phyloP scores from a whole-genome alignment of 495 filamentous ascomycete genomes.

The Hypoxylon fuscum region DNA sequence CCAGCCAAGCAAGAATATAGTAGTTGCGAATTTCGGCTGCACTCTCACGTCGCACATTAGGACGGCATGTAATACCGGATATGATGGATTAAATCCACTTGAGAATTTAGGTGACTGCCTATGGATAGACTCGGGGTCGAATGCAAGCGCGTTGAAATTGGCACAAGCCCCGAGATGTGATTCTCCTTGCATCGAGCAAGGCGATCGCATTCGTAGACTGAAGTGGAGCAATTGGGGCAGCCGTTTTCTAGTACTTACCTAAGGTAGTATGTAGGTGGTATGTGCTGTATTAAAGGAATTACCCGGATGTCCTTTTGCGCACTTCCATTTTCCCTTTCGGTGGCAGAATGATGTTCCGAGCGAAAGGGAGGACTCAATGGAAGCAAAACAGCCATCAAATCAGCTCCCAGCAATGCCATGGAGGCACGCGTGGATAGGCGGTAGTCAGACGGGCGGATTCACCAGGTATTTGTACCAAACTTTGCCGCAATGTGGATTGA shows the following conservation, averaged over 20 bases:
- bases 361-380: too few relatives aligned
- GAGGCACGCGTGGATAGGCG: slow-evolving; percentile 18
- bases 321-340: slow-evolving; percentile 11
- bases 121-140: slow-evolving; percentile 3
- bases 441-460: slow-evolving; percentile 19
- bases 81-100: slow-evolving; percentile 18
- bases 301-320: slow-evolving; percentile 14
- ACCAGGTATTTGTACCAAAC: slow-evolving; percentile 24
- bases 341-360: not conserved
- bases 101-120: not conserved
- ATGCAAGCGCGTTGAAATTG: slow-evolving; percentile 38
- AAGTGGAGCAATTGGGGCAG: slow-evolving; percentile 7
- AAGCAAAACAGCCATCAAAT: slow-evolving; percentile 18
- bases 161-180: slow-evolving; percentile 37
- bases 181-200: slow-evolving; percentile 34
- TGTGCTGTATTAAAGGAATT: slow-evolving; percentile 5
- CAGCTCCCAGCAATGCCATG: slow-evolving; percentile 13
- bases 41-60: slow-evolving; percentile 4
- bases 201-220: slow-evolving; percentile 23
- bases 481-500: slow-evolving; percentile 6
- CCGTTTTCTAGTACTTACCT: slow-evolving; percentile 3
- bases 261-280: too few relatives aligned
- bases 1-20: slow-evolving; percentile 14
- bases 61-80: slow-evolving; percentile 27
- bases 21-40: slow-evolving; percentile 10